Percentiles rank a stretch among this genome's conserved stretches.
Conservation (phyloP, 768 basidiomycete genomes). For the Lentinus tigrinus region DNA sequence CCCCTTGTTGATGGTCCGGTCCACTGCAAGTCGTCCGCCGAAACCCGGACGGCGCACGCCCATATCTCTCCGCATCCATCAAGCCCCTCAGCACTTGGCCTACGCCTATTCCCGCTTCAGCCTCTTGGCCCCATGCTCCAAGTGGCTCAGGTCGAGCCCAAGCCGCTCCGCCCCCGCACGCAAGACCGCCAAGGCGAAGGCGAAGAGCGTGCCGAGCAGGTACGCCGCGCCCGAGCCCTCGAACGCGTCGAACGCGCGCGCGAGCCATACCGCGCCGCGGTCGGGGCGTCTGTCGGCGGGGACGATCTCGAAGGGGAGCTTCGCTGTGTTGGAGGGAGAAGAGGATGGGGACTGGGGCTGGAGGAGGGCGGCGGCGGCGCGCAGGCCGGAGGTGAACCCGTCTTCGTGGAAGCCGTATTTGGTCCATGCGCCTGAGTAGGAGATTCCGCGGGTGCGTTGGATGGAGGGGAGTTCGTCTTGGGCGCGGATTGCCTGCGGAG, state of each 20-base stretch:
- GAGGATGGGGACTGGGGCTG: not conserved
- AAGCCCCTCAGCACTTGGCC: no score
- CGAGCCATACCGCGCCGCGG: conserved; percentile 24
- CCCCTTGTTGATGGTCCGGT: not conserved
- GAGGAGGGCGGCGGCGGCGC: conserved; percentile 28
- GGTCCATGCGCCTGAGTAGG: conserved; percentile 68
- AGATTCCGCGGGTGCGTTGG: conserved; percentile 60
- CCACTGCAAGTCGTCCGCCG: no score
- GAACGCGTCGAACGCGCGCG: conserved; percentile 38
- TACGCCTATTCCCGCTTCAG: not conserved
- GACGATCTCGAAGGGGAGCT: conserved; percentile 43
- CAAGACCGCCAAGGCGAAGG: conserved; percentile 8
- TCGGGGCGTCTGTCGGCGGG: conserved; percentile 34
- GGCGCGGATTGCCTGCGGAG: conserved; percentile 47
- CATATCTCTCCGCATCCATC: not conserved
- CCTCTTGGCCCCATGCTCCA: not conserved
- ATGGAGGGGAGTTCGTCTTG: conserved; percentile 55
- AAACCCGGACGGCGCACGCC: no score
- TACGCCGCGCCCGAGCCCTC: conserved; percentile 36
- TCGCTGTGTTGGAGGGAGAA: conserved; percentile 15
- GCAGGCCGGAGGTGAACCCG: conserved; percentile 54
- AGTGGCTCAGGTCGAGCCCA: conserved; percentile 9
- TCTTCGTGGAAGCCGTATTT: conserved; percentile 85
- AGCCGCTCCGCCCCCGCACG: not conserved
- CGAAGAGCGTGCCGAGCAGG: conserved; percentile 30